Evolutionary conservation across 495 filamentous ascomycete genomes (phyloP).

Genomic region (Podospora tetraspora): DNA sequence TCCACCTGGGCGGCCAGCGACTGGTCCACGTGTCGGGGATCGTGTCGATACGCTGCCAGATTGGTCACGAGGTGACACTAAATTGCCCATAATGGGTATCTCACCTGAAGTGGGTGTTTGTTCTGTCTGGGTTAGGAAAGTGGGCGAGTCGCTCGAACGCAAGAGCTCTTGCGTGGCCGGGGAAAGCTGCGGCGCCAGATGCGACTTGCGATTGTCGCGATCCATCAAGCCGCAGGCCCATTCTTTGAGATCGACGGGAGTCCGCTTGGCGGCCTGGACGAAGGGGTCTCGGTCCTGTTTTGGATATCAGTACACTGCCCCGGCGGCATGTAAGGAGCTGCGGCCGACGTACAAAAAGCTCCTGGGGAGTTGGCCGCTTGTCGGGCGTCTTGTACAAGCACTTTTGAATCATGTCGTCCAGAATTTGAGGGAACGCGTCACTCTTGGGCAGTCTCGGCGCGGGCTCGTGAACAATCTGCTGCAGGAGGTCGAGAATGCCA

Average conservation of each 20-base stretch:
- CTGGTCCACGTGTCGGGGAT: conserved; percentile 39
- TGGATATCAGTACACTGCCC: background rate
- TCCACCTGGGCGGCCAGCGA: conserved; percentile 40
- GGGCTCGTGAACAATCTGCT: conserved; percentile 96
- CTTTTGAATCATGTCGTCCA: conserved; percentile 95
- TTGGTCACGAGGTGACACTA: conserved; percentile 37
- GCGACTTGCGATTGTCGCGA: conserved; percentile 83
- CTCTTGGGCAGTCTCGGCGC: conserved; percentile 91
- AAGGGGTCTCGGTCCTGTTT: conserved; percentile 80
- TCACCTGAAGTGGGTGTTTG: conserved; percentile 61
- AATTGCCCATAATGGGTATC: conserved; percentile 56
- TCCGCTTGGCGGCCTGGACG: conserved; percentile 89
- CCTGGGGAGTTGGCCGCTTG: conserved; percentile 81
- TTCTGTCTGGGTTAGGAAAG: conserved; percentile 29
- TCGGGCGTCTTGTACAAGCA: conserved; percentile 86
- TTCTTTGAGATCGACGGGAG: conserved; percentile 80
- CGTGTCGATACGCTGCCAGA: conserved; percentile 35
- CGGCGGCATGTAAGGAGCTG: background rate
- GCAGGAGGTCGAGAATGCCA: conserved; percentile 91
- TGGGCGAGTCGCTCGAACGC: conserved; percentile 49
- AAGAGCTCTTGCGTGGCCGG: conserved; percentile 54
- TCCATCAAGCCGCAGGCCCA: conserved; percentile 93
- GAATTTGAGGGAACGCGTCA: conserved; percentile 88
- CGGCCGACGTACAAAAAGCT: conserved; percentile 61
- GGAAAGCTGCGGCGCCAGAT: conserved; percentile 65